Percentiles rank a stretch among this genome's conserved stretches.
phyloP scores from a whole-genome alignment of 2,329 filamentous ascomycete genomes.

The Stagonosporopsis vannaccii region DNA sequence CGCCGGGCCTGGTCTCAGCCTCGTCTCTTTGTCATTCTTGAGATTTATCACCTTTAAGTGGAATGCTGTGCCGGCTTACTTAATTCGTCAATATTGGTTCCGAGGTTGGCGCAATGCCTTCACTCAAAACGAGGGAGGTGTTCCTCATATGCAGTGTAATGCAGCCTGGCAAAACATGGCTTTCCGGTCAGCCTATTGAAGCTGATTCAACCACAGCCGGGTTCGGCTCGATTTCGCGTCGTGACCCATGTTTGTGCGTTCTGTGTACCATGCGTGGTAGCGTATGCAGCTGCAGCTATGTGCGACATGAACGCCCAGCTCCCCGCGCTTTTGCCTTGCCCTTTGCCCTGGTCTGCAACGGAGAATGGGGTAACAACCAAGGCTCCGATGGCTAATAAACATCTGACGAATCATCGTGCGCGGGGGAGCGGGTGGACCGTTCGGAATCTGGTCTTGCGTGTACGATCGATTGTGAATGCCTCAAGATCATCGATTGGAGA shows the following conservation, averaged over 20 bases:
- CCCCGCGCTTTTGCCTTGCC: background rate
- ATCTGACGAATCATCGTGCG: background rate
- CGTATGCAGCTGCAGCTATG: background rate
- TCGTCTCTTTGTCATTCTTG: background rate
- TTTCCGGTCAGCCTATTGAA: background rate
- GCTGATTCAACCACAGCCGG: background rate
- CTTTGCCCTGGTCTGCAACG: background rate
- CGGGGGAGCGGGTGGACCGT: background rate
- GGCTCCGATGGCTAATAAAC: background rate
- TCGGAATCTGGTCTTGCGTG: background rate
- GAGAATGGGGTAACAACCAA: too few species aligned
- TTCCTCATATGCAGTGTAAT: background rate
- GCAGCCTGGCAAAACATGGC: background rate
- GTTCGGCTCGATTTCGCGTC: background rate
- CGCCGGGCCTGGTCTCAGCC: background rate
- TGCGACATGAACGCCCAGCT: background rate
- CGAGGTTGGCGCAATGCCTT: too few species aligned
- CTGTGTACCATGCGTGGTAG: background rate
- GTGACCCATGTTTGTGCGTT: background rate
- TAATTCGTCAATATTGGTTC: background rate
- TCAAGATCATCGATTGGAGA: background rate
- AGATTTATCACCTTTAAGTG: background rate
- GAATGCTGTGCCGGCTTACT: background rate
- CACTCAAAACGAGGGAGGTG: too few species aligned
- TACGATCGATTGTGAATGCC: background rate